Conservation (phyloP, 1,284 basidiomycete genomes). For the Irpex lacteus region DNA sequence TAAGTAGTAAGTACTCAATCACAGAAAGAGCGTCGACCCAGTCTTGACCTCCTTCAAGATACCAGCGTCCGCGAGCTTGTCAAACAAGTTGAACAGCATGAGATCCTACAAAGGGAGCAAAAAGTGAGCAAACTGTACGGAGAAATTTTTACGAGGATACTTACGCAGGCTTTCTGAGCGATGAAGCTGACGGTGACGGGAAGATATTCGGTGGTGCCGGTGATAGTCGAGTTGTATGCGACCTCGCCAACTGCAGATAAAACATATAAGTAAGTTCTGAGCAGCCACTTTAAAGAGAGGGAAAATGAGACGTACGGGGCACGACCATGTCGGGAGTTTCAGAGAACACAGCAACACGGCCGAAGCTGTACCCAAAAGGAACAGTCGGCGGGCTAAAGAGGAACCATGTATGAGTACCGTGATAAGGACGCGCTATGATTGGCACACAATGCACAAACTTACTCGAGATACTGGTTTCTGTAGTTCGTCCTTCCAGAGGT, state of each 20-base stretch:
- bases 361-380: constrained; percentile 31
- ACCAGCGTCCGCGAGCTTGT: constrained; percentile 31
- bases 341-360: constrained; percentile 28
- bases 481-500: constrained; percentile 26
- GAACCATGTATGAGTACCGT: neutral
- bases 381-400: constrained; percentile 11
- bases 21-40: constrained; percentile 24
- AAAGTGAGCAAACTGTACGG: neutral
- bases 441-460: constrained; percentile 4
- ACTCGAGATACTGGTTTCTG: constrained; percentile 26
- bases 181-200: constrained; percentile 39
- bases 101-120: constrained; percentile 26
- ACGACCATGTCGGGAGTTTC: constrained; percentile 38
- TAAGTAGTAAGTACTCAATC: neutral
- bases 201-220: constrained; percentile 34
- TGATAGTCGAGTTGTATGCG: constrained; percentile 38
- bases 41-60: constrained; percentile 28
- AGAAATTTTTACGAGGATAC: constrained; percentile 6
- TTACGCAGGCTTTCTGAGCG: constrained; percentile 36
- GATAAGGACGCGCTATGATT: too few species aligned
- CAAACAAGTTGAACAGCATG: constrained; percentile 37
- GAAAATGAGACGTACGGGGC: constrained; percentile 24
- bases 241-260: constrained; percentile 33
- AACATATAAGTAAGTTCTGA: neutral
- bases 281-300: neutral